Evolutionary conservation across 805 yeast species (phyloP), one percentile per base, ranked within the genome.

Genomic region (Candida lessepsii): DNA sequence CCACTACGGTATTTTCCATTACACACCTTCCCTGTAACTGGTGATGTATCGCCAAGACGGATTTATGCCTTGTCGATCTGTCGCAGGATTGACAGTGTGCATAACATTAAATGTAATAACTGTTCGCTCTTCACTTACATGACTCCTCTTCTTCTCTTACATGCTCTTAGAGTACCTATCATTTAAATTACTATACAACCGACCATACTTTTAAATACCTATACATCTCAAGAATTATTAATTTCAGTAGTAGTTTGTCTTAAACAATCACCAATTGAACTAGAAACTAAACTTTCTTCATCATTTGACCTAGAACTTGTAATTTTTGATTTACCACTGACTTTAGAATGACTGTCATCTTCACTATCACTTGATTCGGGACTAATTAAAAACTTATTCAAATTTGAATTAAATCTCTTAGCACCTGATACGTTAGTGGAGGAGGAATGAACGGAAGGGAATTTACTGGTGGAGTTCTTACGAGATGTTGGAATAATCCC

Each of bases 251-350:
- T 61, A 27, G 66, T 52, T 45, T 60, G 65, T 44, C 71, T 57
- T 36, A 68, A 53, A 44, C 71, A 66, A 42, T 68, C 72, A 25
- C 67, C 71, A 32, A 67, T 58, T 4, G 69, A 57, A 18, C 63
- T 52, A 20, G 64, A 58, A 20, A 68, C 59, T 29, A 68, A 61
- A 45, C 69, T 63, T 40, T 64, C 71, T 39, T 55, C 54, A 42
- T 65, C 72, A 24, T 52, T 37, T 16, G 42, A 37, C 29, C 40
- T 45, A 5, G 36, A 21, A 30, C 42, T 36, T n/a, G 48, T 41
- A 4, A 19, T 28, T 19, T 28, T 29, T 9, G 53, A 50, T 25
- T 40, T 43, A 9, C 30, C 32, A 39, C 41, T 40, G 6, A 32
- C 8, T 19, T 24, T 28, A 7, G 34, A 31, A 14, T 29, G 24